Evolutionary conservation across 371 early-diverging fungal species (phyloP).

Genomic region (Massospora cicadina): DNA sequence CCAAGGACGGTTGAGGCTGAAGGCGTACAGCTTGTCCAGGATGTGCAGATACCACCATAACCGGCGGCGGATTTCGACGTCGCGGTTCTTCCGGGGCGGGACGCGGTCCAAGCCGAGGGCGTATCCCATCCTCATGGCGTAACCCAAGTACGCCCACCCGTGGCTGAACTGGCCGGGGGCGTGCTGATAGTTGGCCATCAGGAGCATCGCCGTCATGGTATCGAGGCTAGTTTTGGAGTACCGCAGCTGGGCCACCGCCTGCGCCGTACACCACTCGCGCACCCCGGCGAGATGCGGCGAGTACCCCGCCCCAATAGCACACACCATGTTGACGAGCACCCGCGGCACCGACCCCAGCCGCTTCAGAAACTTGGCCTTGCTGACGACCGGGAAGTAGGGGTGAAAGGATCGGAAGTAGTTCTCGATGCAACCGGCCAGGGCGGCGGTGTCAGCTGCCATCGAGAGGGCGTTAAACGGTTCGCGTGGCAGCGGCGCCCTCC

Average conservation of each 20-base stretch:
- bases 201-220: background rate
- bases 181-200: constrained; percentile 1
- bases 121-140: constrained; percentile 5
- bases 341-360: background rate
- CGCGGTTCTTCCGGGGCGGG: background rate
- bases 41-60: constrained; percentile 6
- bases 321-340: constrained; percentile 4
- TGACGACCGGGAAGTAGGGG: constrained; percentile 1
- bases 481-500: background rate
- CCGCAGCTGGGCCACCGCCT: background rate
- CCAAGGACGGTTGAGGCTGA: background rate
- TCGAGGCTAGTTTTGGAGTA: background rate
- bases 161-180: background rate
- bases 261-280: background rate
- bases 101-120: constrained; percentile 3
- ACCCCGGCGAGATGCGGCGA: background rate
- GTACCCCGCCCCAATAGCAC: constrained; percentile 8
- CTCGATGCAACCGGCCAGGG: constrained; percentile 13
- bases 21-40: constrained; percentile 4
- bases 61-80: background rate
- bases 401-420: background rate
- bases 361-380: constrained; percentile 2
- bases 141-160: background rate
- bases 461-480: background rate
- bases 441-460: background rate